A percentile compares a stretch with the other conserved stretches of the same genome.
Conservation (phyloP, 208 protist genomes). For the Histomonas meleagridis region DNA sequence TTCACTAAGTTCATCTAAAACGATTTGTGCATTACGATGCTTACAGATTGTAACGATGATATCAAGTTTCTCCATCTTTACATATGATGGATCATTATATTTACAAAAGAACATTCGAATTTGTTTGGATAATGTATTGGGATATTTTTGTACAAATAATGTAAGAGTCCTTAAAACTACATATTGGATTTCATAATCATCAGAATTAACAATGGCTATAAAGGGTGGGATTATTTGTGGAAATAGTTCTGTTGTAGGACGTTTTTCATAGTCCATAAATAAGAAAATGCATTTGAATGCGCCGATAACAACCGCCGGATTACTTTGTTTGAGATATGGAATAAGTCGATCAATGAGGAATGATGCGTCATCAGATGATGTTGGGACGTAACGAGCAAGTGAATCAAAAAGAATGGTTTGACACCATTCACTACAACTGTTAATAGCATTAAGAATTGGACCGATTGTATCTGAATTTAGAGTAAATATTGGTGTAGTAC, state of each 20-base stretch:
- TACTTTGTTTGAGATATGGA: slow-evolving; percentile 83
- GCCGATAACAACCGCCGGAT: slow-evolving; percentile 86
- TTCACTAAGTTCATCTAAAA: slow-evolving; percentile 75
- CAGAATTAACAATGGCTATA: slow-evolving; percentile 63
- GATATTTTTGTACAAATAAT: slow-evolving; percentile 82
- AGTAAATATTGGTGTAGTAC: slow-evolving; percentile 52
- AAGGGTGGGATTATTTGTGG: slow-evolving; percentile 72
- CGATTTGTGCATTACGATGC: slow-evolving; percentile 66
- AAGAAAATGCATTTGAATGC: slow-evolving; percentile 78
- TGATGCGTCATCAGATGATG: slow-evolving; percentile 59
- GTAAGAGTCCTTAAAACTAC: slow-evolving; percentile 93
- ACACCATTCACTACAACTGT: slow-evolving; percentile 88
- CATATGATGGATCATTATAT: slow-evolving; percentile 90
- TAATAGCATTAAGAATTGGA: slow-evolving; percentile 78
- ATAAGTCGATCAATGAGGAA: slow-evolving; percentile 76
- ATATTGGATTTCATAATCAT: slow-evolving; percentile 88
- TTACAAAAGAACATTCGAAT: slow-evolving; percentile 86
- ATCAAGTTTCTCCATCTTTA: slow-evolving; percentile 91
- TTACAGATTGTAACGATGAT: slow-evolving; percentile 76
- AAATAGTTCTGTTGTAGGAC: slow-evolving; percentile 48
- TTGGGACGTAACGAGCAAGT: slow-evolving; percentile 56
- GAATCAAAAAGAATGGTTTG: slow-evolving; percentile 91
- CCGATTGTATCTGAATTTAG: slow-evolving; percentile 65
- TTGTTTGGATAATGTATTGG: background rate
- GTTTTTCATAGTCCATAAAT: slow-evolving; percentile 57